Evolutionary conservation across 495 filamentous ascomycete genomes (phyloP).

Genomic region (Trichoderma orchidacearum): DNA sequence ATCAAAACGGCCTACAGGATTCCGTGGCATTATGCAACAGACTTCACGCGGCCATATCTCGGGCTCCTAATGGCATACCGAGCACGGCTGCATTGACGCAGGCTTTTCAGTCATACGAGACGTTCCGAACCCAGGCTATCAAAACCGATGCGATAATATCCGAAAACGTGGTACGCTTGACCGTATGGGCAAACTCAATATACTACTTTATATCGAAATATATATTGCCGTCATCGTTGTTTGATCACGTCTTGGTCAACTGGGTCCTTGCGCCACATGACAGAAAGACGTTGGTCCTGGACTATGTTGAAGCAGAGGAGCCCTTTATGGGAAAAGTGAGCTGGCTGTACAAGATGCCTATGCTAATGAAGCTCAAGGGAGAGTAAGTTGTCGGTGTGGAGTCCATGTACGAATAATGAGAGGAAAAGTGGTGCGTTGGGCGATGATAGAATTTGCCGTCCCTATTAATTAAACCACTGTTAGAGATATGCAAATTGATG

Average conservation of each 20-base stretch:
- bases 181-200: background rate
- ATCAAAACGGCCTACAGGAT: conserved; percentile 19
- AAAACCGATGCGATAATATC: background rate
- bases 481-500: too few species aligned
- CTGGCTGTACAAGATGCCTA: background rate
- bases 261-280: background rate
- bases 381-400: background rate
- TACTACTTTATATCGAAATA: background rate
- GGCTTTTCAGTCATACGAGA: background rate
- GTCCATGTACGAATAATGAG: too few species aligned
- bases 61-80: background rate
- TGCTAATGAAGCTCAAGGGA: background rate
- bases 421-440: too few species aligned
- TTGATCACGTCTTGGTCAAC: background rate
- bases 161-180: background rate
- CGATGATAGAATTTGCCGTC: too few species aligned
- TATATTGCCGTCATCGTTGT: background rate
- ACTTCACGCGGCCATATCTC: conserved; percentile 2
- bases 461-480: too few species aligned
- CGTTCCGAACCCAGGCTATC: background rate
- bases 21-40: conserved; percentile 19
- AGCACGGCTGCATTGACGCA: background rate
- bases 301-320: background rate
- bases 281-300: background rate
- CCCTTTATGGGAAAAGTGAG: background rate